These are phyloP conservation scores for Penicillium simplicissimum DNA, from an alignment of 495 filamentous ascomycete species.

Conservation along the genomic window DNA sequence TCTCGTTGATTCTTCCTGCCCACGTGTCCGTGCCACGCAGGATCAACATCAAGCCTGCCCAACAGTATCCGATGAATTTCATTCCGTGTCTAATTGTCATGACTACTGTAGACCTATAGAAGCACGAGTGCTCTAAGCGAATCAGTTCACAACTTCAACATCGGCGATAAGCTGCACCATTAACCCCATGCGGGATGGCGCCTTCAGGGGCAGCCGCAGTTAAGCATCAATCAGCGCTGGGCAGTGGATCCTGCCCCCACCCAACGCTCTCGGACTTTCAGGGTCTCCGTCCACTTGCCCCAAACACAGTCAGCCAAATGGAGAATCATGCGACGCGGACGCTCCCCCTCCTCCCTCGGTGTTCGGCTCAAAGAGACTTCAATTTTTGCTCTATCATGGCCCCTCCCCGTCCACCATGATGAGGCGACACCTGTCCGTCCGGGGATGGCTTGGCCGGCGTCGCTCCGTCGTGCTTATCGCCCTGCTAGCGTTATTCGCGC, in stretches of 20 bases:
- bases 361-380: background rate
- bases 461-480: constrained; percentile 13
- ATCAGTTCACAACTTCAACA: background rate
- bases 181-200: background rate
- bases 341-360: background rate
- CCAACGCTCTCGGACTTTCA: background rate
- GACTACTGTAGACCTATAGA: background rate
- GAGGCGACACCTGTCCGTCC: constrained; percentile 7
- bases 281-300: background rate
- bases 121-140: background rate
- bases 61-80: background rate
- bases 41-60: too few species aligned
- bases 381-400: constrained; percentile 7
- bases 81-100: background rate
- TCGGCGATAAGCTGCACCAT: background rate
- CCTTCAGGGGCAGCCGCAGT: background rate
- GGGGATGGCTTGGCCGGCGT: constrained; percentile 4
- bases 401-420: constrained; percentile 15
- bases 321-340: background rate
- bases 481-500: constrained; percentile 9
- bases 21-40: too few species aligned
- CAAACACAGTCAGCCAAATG: background rate
- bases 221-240: constrained; percentile 8
- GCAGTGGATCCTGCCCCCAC: constrained; percentile 7
- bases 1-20: too few species aligned